Percentiles rank a stretch among this genome's conserved stretches.
phyloP scores from a whole-genome alignment of 257 asterid genomes.

The Nicotiana undulata region DNA sequence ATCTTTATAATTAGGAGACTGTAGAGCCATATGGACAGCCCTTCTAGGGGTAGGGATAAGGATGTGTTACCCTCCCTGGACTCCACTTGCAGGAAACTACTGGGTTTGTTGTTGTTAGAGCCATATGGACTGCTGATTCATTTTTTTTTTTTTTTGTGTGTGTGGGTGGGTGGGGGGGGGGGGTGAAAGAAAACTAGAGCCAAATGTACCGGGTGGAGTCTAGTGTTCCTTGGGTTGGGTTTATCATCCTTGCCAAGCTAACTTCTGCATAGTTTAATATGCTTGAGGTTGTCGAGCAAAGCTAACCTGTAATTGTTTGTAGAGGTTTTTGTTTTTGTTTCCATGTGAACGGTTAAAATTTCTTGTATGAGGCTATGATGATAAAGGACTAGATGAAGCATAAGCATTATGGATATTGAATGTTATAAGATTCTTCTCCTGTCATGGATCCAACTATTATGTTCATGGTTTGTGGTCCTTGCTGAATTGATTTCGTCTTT shows the following conservation, averaged over 20 bases:
- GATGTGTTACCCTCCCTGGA: too few species aligned
- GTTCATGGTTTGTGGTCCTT: too few species aligned
- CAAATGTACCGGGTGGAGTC: not conserved
- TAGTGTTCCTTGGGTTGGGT: not conserved
- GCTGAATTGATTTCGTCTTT: not conserved
- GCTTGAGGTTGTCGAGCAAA: not conserved
- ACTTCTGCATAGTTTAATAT: not conserved
- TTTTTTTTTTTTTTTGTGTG: too few species aligned
- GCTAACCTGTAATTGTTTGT: not conserved
- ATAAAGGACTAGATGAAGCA: not conserved
- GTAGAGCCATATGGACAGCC: constrained; percentile 46
- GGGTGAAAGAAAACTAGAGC: not conserved
- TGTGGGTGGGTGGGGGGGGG: too few species aligned
- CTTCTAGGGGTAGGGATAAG: too few species aligned
- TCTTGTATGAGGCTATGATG: not conserved
- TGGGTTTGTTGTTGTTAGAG: not conserved
- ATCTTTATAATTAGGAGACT: not conserved
- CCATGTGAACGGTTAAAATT: not conserved
- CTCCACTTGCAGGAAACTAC: too few species aligned
- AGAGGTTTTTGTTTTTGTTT: not conserved
- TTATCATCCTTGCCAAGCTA: not conserved
- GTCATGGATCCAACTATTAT: too few species aligned
- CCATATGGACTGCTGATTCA: constrained; percentile 51
- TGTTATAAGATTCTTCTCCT: too few species aligned
- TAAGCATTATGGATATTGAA: not conserved